Evolutionary conservation across 495 filamentous ascomycete genomes (phyloP), one percentile per base, ranked within the genome.

Genomic region (Aspergillus nidulans): DNA sequence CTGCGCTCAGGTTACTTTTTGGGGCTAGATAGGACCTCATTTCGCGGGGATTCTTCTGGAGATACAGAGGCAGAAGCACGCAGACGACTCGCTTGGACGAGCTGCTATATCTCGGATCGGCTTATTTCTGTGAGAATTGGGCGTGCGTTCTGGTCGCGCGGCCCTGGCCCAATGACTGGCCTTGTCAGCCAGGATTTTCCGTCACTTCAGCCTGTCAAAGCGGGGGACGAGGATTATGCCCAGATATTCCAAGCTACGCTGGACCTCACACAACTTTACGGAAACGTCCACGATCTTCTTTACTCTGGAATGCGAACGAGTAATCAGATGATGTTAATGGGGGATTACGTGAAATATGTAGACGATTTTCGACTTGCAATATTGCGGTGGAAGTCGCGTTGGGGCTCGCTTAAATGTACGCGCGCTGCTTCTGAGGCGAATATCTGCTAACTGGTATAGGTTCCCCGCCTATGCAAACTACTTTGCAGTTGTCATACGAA

Each of bases 331-430:
- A 84, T 85, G 74, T 64, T 85, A 18, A 81, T 80, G 66, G 83
- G 83, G 4, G 77, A 84, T 55, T 86, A 86, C 56, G 83, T 85
- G 39, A 85, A 85, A 64, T 84, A 83, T 62, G 81, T 84, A 21
- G 83, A 86, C 63, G 83, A 86, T 59, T 85, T 85, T 58, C 79
- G 82, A 0, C 72, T 79, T 13, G 79, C 78, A 9, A 84, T 86
- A 13, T 68, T 81, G 53, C 76, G 77, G 28, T 86, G 83, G 83
- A 84, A 86, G 59, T 81, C 78, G 25, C 71, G 77, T 8, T 86
- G 82, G 83, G 82, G 82, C 9, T 79, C 75, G 28, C 61, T 85
- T 34, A 73, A 75, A 26, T 83, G 81, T 79, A 55, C 65, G 74
- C 66, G 16, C 9, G 12, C n/a, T 13, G 18, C 21, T 32, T 0